Conservation (phyloP, 2,329 filamentous ascomycete species). For the Catunica adiposa region DNA sequence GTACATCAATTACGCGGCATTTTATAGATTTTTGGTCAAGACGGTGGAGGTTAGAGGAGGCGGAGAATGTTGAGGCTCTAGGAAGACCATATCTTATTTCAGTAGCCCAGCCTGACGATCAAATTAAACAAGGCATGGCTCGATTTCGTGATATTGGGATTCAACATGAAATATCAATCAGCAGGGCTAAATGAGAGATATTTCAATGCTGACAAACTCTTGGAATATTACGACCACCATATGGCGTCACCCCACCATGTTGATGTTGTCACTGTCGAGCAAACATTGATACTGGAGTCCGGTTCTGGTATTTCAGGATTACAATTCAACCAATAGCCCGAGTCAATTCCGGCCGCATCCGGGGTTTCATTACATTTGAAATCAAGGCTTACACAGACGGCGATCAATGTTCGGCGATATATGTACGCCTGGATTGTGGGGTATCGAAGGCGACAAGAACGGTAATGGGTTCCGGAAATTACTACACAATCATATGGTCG, state of each 20-base stretch:
- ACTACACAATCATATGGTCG: neutral
- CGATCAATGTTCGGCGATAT: slow-evolving; percentile 15
- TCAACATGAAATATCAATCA: too few species aligned
- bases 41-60: too few species aligned
- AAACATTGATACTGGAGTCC: neutral
- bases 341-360: too few species aligned
- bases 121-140: too few species aligned
- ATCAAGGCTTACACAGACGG: neutral
- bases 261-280: neutral
- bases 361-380: too few species aligned
- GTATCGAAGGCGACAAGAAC: neutral
- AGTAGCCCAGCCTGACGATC: neutral
- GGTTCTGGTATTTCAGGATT: neutral
- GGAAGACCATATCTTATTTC: neutral
- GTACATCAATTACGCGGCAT: neutral
- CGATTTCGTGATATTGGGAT: too few species aligned
- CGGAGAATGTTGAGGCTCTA: too few species aligned
- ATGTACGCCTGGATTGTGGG: neutral
- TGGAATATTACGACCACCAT: neutral
- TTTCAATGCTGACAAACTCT: too few species aligned
- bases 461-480: neutral
- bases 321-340: neutral
- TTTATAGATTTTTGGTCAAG: neutral
- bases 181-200: too few species aligned
- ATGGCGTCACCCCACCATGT: slow-evolving; percentile 14